Percentiles rank a stretch among this genome's conserved stretches.
Conservation (phyloP, 208 protist species). For the Leishmania amazonensis region DNA sequence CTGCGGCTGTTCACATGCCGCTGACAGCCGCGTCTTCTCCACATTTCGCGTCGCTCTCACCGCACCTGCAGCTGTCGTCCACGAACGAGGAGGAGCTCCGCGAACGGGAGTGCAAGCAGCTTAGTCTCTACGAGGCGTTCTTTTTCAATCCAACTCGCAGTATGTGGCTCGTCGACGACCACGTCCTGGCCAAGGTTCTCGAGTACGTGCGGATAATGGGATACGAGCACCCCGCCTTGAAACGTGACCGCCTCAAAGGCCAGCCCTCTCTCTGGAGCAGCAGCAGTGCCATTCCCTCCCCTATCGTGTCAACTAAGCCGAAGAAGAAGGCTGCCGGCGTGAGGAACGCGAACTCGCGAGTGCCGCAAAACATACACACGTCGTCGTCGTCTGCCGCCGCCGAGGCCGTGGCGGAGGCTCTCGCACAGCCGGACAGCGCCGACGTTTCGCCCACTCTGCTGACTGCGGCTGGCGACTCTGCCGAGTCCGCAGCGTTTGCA, state of each 20-base stretch:
- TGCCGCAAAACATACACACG: background rate
- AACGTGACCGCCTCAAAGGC: constrained; percentile 22
- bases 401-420: constrained; percentile 14
- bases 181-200: constrained; percentile 69
- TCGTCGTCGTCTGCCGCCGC: constrained; percentile 13
- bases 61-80: background rate
- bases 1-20: background rate
- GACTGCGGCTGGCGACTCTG: background rate
- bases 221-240: constrained; percentile 54
- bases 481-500: background rate
- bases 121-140: constrained; percentile 79
- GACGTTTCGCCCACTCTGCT: background rate
- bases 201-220: constrained; percentile 78
- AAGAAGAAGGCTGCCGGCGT: constrained; percentile 6
- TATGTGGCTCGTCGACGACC: constrained; percentile 72
- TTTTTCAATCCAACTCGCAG: constrained; percentile 47
- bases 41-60: background rate
- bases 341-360: constrained; percentile 1
- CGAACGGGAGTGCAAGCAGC: constrained; percentile 26
- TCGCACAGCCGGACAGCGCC: background rate
- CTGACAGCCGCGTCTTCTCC: constrained; percentile 3
- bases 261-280: constrained; percentile 34
- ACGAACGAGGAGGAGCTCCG: constrained; percentile 19
- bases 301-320: constrained; percentile 11
- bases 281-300: constrained; percentile 27